Base-by-base conservation (phyloP, 1,284 basidiomycete species). In the Abortiporus biennis region DNA sequence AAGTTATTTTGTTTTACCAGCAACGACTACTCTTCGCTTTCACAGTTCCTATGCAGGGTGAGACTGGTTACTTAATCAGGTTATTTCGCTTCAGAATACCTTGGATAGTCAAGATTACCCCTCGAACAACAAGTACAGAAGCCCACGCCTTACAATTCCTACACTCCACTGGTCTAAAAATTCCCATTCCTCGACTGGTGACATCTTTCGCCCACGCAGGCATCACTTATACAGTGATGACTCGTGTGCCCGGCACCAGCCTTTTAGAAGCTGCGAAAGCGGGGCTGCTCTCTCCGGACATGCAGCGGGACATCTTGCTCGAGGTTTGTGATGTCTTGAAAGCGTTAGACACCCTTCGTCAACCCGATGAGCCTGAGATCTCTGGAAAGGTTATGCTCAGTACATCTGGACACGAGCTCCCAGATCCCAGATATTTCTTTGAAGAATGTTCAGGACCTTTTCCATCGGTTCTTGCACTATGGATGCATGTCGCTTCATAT, bases 351-450 rank as follows among this genome's bases (percentile, higher is more conserved):
- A 24, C 30, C 4, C 23, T 57, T n/a, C 46, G 27, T 11, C 54
- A 54, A 32, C 49, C 53, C 11, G 8, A 37, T 2, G 33, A 21
- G 2, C 29, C 47, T 23, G n/a, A n/a, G n/a, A n/a, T n/a, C n/a
- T 35, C 36, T 20, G 51, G 53, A 11, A 21, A 48, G 25, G 54
- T 56, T 20, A 57, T 57, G 54, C 30, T 49, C 34, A 55, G 54
- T 38, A 51, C 54, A 9, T 52, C 47, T 23, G 53, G 53, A 3
- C 46, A 56, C 34, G 54, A 49, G 37, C 47, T 57, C 15, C 53
- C 51, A 8, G 38, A 55, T 25, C 54, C 55, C 16, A 35, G 35
- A 11, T 23, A 25, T 9, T 43, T 50, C 19, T 48, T 38, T 37
- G 51, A 52, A 30, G 21, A 15, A 9, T 29, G 46, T 9, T 44